These are phyloP conservation scores for Colletotrichum destructivum DNA, from an alignment of 2,329 filamentous ascomycete genomes.

Conservation along the genomic window DNA sequence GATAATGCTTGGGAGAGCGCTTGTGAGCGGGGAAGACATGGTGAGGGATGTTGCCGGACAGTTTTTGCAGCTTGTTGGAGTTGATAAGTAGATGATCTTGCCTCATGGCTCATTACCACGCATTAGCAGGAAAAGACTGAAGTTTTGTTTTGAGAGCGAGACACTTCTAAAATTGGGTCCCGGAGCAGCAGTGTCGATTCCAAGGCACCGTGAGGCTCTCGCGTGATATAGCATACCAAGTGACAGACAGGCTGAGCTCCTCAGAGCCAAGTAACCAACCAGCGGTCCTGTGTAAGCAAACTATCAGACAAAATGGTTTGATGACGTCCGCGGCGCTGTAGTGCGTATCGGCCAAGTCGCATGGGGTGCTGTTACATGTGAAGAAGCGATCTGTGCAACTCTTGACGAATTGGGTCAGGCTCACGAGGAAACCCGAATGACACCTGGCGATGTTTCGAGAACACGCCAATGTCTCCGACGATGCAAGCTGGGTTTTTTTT, in stretches of 20 bases:
- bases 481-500: background rate
- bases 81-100: background rate
- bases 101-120: background rate
- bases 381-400: conserved; percentile 34
- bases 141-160: background rate
- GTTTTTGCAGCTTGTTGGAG: conserved; percentile 49
- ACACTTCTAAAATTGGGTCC: conserved; percentile 4
- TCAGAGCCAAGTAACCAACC: too few relatives aligned
- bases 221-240: background rate
- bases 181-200: background rate
- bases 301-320: conserved; percentile 12
- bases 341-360: conserved; percentile 9
- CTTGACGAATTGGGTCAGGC: conserved; percentile 18
- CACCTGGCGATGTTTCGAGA: conserved; percentile 29
- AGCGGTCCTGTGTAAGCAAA: background rate
- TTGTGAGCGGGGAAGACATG: conserved; percentile 51
- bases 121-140: background rate
- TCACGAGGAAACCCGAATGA: conserved; percentile 17
- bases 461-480: conserved; percentile 7
- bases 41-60: conserved; percentile 52
- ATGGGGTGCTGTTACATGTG: conserved; percentile 32
- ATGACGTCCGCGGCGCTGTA: conserved; percentile 13
- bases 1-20: conserved; percentile 51
- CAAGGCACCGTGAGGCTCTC: background rate
- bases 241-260: background rate